These are phyloP conservation scores for Cyclocybe aegerita DNA, from an alignment of 768 basidiomycete genomes.

Conservation along the genomic window DNA sequence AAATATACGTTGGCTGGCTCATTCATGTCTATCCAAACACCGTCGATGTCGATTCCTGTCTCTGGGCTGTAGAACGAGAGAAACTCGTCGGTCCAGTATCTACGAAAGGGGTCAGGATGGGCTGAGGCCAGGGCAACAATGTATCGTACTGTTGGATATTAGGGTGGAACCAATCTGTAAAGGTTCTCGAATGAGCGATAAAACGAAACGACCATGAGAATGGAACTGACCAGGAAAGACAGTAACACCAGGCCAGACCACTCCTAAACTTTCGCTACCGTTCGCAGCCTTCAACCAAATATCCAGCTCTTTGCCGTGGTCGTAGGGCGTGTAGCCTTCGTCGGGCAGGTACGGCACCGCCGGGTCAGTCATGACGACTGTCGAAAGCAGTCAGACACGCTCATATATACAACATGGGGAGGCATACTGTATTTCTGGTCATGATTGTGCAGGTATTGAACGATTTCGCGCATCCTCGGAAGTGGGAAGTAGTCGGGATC, in stretches of 20 bases:
- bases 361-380: conserved; percentile 76
- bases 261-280: conserved; percentile 53
- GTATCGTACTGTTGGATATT: conserved; percentile 44
- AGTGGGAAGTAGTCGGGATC: conserved; percentile 71
- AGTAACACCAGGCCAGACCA: conserved; percentile 69
- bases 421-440: conserved; percentile 56
- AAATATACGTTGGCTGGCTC: conserved; percentile 59
- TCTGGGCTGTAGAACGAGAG: conserved; percentile 50
- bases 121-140: background rate
- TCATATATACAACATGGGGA: background rate
- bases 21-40: conserved; percentile 79
- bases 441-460: conserved; percentile 57
- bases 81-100: conserved; percentile 68
- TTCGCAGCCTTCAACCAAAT: conserved; percentile 65
- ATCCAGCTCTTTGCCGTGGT: conserved; percentile 50
- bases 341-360: conserved; percentile 56
- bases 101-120: conserved; percentile 14
- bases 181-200: background rate
- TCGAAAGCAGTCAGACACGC: background rate
- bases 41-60: conserved; percentile 64
- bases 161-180: conserved; percentile 60
- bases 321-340: conserved; percentile 49
- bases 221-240: conserved; percentile 47
- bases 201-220: background rate
- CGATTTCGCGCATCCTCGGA: conserved; percentile 61